Evolutionary conservation across 179 eudicot genomes (phyloP).

Genomic region (Amaranthus tricolor): DNA sequence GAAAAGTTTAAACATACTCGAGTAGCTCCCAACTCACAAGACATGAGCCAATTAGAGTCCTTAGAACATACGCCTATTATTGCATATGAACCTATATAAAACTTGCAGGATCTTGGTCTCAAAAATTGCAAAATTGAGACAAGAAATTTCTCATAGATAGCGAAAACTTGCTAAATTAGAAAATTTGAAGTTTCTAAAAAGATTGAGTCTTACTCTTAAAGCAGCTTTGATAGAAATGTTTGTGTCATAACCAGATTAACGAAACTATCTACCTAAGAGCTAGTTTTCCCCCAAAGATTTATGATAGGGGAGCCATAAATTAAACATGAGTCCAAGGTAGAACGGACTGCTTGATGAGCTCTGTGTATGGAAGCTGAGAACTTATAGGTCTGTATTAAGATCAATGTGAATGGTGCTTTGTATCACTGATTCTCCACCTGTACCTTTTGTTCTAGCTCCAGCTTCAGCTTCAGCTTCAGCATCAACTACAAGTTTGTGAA

Average conservation of each 20-base stretch:
- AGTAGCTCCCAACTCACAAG: too few relatives aligned
- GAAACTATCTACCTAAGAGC: not conserved
- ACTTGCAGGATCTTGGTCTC: conserved; percentile 6
- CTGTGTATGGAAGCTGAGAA: not conserved
- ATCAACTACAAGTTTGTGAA: conserved; percentile 10
- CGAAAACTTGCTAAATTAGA: not conserved
- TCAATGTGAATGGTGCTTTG: not conserved
- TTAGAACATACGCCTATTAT: too few relatives aligned
- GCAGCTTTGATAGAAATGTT: not conserved
- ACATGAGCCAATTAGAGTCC: too few relatives aligned
- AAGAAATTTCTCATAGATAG: not conserved
- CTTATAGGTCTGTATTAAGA: conserved; percentile 7
- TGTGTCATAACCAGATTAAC: not conserved
- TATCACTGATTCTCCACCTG: not conserved
- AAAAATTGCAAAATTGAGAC: not conserved
- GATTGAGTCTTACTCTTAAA: not conserved
- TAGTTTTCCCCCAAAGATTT: not conserved
- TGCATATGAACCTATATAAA: not conserved
- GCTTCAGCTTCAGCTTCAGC: not conserved
- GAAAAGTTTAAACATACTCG: too few relatives aligned
- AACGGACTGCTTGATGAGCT: conserved; percentile 1
- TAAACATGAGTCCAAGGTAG: not conserved
- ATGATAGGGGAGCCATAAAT: not conserved
- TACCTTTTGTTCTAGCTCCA: not conserved
- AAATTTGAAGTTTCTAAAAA: not conserved